Evolutionary conservation across 495 filamentous ascomycete genomes (phyloP).

Genomic region (Penicillium crystallinum): DNA sequence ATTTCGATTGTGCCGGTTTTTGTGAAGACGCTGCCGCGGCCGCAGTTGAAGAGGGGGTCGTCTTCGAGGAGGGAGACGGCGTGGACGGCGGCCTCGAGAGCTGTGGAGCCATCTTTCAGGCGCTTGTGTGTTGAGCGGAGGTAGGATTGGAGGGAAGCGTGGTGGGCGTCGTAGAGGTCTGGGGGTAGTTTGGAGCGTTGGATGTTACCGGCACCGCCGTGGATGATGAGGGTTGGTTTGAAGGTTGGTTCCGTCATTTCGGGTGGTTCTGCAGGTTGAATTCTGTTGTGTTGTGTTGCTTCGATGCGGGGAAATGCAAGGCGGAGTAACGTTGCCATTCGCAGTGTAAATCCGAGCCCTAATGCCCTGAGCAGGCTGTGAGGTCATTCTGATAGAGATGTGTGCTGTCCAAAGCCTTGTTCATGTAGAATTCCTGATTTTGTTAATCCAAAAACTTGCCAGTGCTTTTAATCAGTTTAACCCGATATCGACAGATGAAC

Average conservation of each 20-base stretch:
- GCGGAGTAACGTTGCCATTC: background rate
- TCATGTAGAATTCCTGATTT: background rate
- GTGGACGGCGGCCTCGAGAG: constrained; percentile 68
- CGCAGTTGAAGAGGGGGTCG: constrained; percentile 79
- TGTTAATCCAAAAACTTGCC: background rate
- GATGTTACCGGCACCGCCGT: constrained; percentile 84
- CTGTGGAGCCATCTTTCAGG: constrained; percentile 43
- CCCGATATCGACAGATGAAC: background rate
- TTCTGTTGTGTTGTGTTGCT: background rate
- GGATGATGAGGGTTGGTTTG: constrained; percentile 72
- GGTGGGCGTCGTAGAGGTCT: constrained; percentile 54
- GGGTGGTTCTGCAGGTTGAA: background rate
- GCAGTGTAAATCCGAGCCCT: background rate
- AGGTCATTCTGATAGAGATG: background rate
- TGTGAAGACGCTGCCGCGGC: constrained; percentile 82
- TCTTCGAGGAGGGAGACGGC: constrained; percentile 77
- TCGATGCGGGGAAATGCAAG: background rate
- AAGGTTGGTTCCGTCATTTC: constrained; percentile 15
- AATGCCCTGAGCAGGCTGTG: background rate
- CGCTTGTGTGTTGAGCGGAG: constrained; percentile 41
- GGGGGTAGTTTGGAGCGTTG: constrained; percentile 61
- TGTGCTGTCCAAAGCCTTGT: background rate
- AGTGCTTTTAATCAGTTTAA: background rate
- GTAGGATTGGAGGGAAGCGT: constrained; percentile 59
- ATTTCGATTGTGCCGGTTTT: constrained; percentile 77